Evolutionary conservation across 2,329 filamentous ascomycete species (phyloP).

Genomic region (Fusarium incarnatum): DNA sequence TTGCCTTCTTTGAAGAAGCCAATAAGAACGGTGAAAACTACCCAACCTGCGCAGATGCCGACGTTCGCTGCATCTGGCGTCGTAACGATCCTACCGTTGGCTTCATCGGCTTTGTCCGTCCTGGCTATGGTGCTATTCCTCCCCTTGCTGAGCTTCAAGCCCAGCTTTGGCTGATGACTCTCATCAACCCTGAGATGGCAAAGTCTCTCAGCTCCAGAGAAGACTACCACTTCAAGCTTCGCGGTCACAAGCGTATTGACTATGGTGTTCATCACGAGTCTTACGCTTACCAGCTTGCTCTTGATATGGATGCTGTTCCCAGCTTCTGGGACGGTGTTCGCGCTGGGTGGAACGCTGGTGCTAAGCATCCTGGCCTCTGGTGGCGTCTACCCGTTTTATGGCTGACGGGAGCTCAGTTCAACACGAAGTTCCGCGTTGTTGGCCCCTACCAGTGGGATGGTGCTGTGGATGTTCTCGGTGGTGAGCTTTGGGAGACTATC

Average conservation of each 20-base stretch:
- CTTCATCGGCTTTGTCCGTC: background rate
- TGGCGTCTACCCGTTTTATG: background rate
- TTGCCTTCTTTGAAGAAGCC: background rate
- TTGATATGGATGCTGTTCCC: background rate
- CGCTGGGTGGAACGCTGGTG: background rate
- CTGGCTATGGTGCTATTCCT: background rate
- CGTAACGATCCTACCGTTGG: background rate
- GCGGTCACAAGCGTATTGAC: background rate
- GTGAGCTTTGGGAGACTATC: background rate
- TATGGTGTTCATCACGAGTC: background rate
- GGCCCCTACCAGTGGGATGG: background rate
- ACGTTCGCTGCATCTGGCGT: background rate
- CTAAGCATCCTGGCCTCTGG: background rate
- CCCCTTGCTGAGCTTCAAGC: slow-evolving; percentile 32
- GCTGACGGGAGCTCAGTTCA: background rate
- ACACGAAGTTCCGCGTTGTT: background rate
- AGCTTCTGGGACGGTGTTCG: background rate
- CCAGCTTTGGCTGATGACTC: slow-evolving; percentile 54
- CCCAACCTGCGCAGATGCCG: background rate
- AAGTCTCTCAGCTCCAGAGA: background rate
- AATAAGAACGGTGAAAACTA: background rate
- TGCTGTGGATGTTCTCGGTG: background rate
- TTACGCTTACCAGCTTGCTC: background rate
- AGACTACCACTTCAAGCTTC: background rate
- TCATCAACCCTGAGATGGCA: background rate